These are phyloP conservation scores for Tolypocladium inflatum DNA, from an alignment of 2,329 filamentous ascomycete species.

Conservation along the genomic window DNA sequence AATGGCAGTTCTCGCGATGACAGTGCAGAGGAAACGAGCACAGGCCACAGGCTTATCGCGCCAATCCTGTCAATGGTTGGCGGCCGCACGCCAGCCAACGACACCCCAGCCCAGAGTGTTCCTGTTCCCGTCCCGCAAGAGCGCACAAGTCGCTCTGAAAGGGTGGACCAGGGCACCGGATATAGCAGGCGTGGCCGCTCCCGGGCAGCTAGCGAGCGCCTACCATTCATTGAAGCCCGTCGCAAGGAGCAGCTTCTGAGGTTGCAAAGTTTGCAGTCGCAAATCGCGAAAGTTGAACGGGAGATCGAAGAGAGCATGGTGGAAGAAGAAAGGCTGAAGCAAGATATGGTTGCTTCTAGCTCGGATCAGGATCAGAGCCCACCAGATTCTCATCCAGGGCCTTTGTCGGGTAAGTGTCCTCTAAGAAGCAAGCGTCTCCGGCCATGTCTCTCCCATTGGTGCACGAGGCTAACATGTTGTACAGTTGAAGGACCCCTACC, in stretches of 20 bases:
- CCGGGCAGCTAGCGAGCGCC: conserved; percentile 24
- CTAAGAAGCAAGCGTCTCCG: neutral
- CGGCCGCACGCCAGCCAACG: neutral
- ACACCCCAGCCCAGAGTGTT: neutral
- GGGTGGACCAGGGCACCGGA: neutral
- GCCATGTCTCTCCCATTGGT: neutral
- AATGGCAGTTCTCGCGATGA: conserved; percentile 15
- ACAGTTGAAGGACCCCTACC: neutral
- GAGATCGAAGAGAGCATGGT: conserved; percentile 32
- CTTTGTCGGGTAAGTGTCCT: conserved; percentile 5
- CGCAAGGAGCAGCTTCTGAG: conserved; percentile 32
- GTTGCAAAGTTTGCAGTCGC: conserved; percentile 34
- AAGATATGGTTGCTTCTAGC: conserved; percentile 13
- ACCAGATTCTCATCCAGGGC: neutral
- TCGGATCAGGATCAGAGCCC: conserved; percentile 8
- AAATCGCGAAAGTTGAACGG: conserved; percentile 36
- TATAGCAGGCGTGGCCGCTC: conserved; percentile 16
- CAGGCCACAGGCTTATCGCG: neutral
- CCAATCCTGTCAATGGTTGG: neutral
- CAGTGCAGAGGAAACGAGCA: conserved; percentile 10
- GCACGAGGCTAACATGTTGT: neutral
- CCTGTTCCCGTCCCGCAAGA: neutral
- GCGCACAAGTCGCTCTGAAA: neutral
- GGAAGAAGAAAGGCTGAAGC: conserved; percentile 22
- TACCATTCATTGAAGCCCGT: conserved; percentile 25